Percentiles rank a stretch among this genome's conserved stretches.
Conservation (phyloP, 208 protist species). For the Eutreptiella sp. region DNA sequence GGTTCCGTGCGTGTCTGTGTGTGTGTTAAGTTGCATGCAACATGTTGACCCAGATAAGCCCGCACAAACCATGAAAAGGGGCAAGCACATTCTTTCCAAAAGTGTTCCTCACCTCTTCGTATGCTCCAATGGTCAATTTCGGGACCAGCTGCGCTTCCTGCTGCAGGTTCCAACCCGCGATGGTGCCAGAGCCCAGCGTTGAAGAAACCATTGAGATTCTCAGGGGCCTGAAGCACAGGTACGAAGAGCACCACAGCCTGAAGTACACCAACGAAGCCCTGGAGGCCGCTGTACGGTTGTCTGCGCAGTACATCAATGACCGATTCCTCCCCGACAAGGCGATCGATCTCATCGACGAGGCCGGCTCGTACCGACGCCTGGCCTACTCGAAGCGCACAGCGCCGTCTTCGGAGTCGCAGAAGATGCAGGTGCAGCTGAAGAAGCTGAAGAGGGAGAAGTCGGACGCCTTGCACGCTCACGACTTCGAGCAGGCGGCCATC, state of each 20-base stretch:
- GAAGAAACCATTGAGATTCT: constrained; percentile 96
- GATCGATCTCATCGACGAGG: constrained; percentile 97
- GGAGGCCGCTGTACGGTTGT: constrained; percentile 49
- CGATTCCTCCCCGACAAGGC: constrained; percentile 97
- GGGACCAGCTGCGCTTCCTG: too few species aligned
- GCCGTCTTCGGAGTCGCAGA: constrained; percentile 46
- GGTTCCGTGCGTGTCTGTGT: too few species aligned
- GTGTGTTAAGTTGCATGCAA: too few species aligned
- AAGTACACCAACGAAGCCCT: constrained; percentile 77
- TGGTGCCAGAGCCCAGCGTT: constrained; percentile 90
- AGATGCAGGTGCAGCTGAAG: constrained; percentile 39
- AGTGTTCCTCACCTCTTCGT: too few species aligned
- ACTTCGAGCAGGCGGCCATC: too few species aligned
- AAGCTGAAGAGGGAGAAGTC: too few species aligned
- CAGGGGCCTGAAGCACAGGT: constrained; percentile 84
- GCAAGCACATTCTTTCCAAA: too few species aligned
- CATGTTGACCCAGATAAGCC: too few species aligned
- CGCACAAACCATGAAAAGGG: too few species aligned
- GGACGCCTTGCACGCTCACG: too few species aligned
- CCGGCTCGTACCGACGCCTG: constrained; percentile 77
- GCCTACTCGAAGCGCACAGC: too few species aligned
- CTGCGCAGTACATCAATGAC: constrained; percentile 89
- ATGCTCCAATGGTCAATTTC: too few species aligned
- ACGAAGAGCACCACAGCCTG: constrained; percentile 81
- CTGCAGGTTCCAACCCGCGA: constrained; percentile 96